Evolutionary conservation across 2,329 filamentous ascomycete genomes (phyloP), one percentile per base, ranked within the genome.

Genomic region (Drechslerella coelobrocha): DNA sequence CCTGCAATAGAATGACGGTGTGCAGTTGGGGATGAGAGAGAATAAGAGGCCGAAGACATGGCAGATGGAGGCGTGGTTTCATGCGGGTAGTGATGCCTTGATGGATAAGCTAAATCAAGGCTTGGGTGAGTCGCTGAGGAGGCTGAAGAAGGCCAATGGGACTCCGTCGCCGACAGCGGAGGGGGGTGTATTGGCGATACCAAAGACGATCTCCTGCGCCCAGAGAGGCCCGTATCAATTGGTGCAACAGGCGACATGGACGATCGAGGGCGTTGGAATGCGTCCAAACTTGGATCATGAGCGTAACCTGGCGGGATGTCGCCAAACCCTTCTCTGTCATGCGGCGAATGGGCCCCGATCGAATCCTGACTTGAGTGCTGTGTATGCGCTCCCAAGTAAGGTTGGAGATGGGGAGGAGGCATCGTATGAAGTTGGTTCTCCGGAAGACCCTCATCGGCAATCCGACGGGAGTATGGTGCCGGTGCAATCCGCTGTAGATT

Each of bases 401-500:
- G 60, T 39, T 63, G 59, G 26, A 63, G 61, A 34, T 72, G 68
- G 10, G 59, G 61, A 6, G 60, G 68, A n/a, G 59, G 45, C 23
- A 52, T 47, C 31, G 54, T 55, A 47, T 63, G 68, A 41, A 65
- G 19, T 29, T 63, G 68, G 24, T 72, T 60, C 27, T 65, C 68
- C 21, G 59, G 68, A 27, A 72, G 61, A 14, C 27, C 39, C 43
- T 63, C 61, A 27, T 72, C 68, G 41, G 34, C 54, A 50, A 62
- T 56, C 24, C 61, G 68, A 31, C 68, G 68, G 26, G 37, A 59
- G 17, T 53, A 73, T 9, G 74, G 75, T 23, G 75, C 75, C 14
- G 75, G 75, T 1, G 74, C 74, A 72, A 76, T 75, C 29, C 74
- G 73, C 14, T 75, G 74, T n/a, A 75, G 48, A 65, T 60, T 72